phyloP scores from a whole-genome alignment of 2,329 filamentous ascomycete genomes.

The Amauroascus verrucosus region DNA sequence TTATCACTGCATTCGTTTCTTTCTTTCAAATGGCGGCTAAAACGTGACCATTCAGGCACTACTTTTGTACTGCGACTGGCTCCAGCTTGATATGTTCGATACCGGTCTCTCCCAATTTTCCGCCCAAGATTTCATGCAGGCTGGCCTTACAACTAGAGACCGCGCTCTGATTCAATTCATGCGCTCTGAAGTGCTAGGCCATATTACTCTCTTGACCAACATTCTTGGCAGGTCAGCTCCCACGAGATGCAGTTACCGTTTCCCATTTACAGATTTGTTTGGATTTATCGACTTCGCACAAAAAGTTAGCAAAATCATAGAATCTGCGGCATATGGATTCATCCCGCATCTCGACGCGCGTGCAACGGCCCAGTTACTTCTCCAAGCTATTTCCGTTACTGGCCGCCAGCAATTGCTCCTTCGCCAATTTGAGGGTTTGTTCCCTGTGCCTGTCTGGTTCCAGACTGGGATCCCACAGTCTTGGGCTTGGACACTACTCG shows the following conservation, averaged over 20 bases:
- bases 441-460: conserved; percentile 77
- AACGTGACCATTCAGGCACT: conserved; percentile 39
- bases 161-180: conserved; percentile 64
- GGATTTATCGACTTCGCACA: conserved; percentile 78
- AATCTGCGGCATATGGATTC: conserved; percentile 73
- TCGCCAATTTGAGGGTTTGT: conserved; percentile 68
- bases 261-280: conserved; percentile 61
- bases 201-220: conserved; percentile 66
- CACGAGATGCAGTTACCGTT: conserved; percentile 69
- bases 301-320: conserved; percentile 72
- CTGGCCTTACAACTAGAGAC: conserved; percentile 59
- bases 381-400: conserved; percentile 68
- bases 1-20: neutral
- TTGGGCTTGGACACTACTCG: conserved; percentile 73
- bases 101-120: conserved; percentile 62
- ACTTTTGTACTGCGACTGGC: conserved; percentile 72
- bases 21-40: neutral
- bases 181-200: conserved; percentile 65
- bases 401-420: conserved; percentile 77
- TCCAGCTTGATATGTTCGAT: conserved; percentile 74
- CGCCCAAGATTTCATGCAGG: conserved; percentile 56
- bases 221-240: conserved; percentile 64
- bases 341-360: conserved; percentile 66
- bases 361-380: conserved; percentile 60
- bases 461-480: conserved; percentile 69